Conservation (phyloP, 768 basidiomycete genomes). For the Cystofilobasidium ferigula region DNA sequence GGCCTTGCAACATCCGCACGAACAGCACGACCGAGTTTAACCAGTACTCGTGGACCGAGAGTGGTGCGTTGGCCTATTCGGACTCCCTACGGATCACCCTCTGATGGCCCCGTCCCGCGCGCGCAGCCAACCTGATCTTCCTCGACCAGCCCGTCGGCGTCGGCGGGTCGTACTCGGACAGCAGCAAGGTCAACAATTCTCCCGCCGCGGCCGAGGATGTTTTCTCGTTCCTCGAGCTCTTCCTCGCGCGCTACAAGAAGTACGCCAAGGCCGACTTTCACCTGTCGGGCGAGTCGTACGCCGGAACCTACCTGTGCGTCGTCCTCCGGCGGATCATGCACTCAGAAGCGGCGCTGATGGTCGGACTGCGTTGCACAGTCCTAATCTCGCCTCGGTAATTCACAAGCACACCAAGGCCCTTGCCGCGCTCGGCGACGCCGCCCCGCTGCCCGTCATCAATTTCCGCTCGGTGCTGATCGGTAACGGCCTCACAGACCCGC, state of each 20-base stretch:
- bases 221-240: conserved; percentile 47
- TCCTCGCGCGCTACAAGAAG: conserved; percentile 47
- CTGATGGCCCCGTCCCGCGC: no score
- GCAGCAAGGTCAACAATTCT: conserved; percentile 61
- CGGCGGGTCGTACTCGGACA: conserved; percentile 60
- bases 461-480: conserved; percentile 73
- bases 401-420: conserved; percentile 50
- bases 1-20: conserved; percentile 63
- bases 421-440: conserved; percentile 34
- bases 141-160: conserved; percentile 59
- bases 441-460: conserved; percentile 57
- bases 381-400: conserved; percentile 61
- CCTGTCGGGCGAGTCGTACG: conserved; percentile 42
- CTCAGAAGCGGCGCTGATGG: not conserved
- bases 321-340: no score
- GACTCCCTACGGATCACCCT: not conserved
- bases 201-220: conserved; percentile 85
- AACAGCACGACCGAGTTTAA: conserved; percentile 55
- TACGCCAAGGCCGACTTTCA: conserved; percentile 48
- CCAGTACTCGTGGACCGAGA: conserved; percentile 74
- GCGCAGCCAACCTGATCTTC: conserved; percentile 46
- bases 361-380: conserved; percentile 45
- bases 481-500: conserved; percentile 58
- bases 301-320: conserved; percentile 41
- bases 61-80: not conserved